A percentile compares a stretch with the other conserved stretches of the same genome.
Conservation (phyloP, 176 grass and related monocot species). For the Carex parvula region DNA sequence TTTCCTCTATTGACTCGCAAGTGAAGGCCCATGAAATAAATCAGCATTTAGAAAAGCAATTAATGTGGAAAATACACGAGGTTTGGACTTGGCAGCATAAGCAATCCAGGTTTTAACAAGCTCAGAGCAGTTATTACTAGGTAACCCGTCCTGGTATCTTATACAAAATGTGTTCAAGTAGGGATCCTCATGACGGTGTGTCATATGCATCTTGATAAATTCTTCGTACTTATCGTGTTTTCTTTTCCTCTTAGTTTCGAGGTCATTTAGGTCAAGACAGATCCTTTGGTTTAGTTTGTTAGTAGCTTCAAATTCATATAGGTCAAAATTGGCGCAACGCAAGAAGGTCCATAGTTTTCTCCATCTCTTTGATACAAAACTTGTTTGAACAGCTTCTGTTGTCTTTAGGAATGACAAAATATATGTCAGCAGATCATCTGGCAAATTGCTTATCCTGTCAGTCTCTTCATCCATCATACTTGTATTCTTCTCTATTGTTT, state of each 20-base stretch:
- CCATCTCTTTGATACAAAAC: neutral
- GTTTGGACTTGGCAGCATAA: neutral
- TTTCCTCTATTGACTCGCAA: neutral
- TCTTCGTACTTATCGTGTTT: neutral
- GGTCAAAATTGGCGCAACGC: neutral
- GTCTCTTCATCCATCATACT: neutral
- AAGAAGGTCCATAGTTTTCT: neutral
- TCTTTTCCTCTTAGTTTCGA: no score
- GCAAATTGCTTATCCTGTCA: neutral
- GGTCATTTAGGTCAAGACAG: no score
- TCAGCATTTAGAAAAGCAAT: neutral
- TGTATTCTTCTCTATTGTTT: neutral
- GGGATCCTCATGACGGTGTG: neutral
- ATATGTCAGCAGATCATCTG: neutral
- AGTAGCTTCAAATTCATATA: neutral
- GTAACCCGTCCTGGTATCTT: neutral
- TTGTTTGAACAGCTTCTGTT: neutral
- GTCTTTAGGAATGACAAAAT: neutral
- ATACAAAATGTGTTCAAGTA: neutral
- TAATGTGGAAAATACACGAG: neutral
- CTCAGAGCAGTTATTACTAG: no score
- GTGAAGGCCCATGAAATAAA: neutral
- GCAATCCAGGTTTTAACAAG: neutral
- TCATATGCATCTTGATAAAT: neutral
- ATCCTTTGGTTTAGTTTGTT: no score